A percentile compares a stretch with the other conserved stretches of the same genome.
These are phyloP conservation scores for Coemansia sp. DNA, from an alignment of 192 early-diverging fungal genomes.

Conservation along the genomic window DNA sequence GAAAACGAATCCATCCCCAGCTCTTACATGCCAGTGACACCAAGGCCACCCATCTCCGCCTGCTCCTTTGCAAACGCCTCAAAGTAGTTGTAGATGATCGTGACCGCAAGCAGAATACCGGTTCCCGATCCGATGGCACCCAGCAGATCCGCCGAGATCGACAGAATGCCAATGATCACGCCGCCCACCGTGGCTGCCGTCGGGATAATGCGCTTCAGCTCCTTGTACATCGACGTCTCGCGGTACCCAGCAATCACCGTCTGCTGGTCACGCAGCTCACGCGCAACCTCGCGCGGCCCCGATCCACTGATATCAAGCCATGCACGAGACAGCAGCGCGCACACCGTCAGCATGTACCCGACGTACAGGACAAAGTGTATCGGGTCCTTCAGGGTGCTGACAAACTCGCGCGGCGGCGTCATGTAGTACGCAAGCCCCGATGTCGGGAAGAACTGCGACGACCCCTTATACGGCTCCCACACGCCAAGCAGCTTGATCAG, in stretches of 20 bases:
- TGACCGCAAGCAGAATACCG: constrained; percentile 97
- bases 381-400: constrained; percentile 85
- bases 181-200: constrained; percentile 97
- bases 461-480: constrained; percentile 96
- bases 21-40: constrained; percentile 47
- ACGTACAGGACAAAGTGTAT: constrained; percentile 95
- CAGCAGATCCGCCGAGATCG: constrained; percentile 94
- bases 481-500: constrained; percentile 92
- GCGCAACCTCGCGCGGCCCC: constrained; percentile 95
- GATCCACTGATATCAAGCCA: constrained; percentile 99
- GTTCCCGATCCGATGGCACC: constrained; percentile 99
- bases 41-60: constrained; percentile 50
- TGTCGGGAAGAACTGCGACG: constrained; percentile 90
- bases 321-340: constrained; percentile 95
- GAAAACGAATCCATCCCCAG: not conserved
- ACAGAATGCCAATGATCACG: constrained; percentile 92
- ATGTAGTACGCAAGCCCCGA: constrained; percentile 97
- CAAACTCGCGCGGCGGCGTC: constrained; percentile 89
- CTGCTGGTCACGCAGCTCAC: constrained; percentile 96
- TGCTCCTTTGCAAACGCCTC: constrained; percentile 96
- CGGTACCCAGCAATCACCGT: constrained; percentile 93
- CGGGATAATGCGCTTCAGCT: constrained; percentile 98
- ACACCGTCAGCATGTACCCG: constrained; percentile 90
- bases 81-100: constrained; percentile 99
- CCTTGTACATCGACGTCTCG: constrained; percentile 98